Evolutionary conservation across 2,329 filamentous ascomycete genomes (phyloP), one percentile per base, ranked within the genome.

Genomic region (Curvularia lunata): DNA sequence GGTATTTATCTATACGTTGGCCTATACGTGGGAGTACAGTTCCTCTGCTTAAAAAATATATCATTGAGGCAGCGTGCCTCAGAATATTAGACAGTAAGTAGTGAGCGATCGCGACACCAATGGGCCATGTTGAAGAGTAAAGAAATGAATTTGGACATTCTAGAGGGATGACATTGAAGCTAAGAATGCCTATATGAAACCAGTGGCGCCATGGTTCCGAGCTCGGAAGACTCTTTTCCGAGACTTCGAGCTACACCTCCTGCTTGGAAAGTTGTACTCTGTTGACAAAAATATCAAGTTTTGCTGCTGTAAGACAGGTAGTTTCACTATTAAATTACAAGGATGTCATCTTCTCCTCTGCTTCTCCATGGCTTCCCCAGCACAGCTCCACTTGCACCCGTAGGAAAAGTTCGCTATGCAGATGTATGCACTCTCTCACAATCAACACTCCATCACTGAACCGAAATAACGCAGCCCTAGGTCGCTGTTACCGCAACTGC

Each of bases 401-500:
- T 13, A 3, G 13, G 0, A 9, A 56, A 32, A 12, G 48, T 52
- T 25, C 32, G 16, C 5, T 56, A 56, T 16, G 53, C 41, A 27
- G 53, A 56, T 16, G 53, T 56, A 56, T 43, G 53, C 41, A 9
- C 40, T 2, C 12, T 8, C n/a, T 21, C 32, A 13, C 6, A 4
- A 10, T 5, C 12, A 7, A 9, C n/a, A 19, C 16, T 18, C 9
- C 32, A 25, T n/a, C 19, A 30, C 27, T 54, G 18, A 46, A 27
- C 19, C 27, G 30, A n/a, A 27, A 40, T 45, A 4, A n/a, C 12
- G 19, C 16, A 12, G 1, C 21, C 12, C 40, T 21, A 74, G 72
- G 69, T 75, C 53, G 73, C 72, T 43, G 68, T 74, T 4, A 75
- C 73, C 30, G 70, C 71, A 42, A 75, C 72, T 16, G 70, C 72